phyloP scores from a whole-genome alignment of 2,329 filamentous ascomycete genomes.

The Trichophyton verrucosum region DNA sequence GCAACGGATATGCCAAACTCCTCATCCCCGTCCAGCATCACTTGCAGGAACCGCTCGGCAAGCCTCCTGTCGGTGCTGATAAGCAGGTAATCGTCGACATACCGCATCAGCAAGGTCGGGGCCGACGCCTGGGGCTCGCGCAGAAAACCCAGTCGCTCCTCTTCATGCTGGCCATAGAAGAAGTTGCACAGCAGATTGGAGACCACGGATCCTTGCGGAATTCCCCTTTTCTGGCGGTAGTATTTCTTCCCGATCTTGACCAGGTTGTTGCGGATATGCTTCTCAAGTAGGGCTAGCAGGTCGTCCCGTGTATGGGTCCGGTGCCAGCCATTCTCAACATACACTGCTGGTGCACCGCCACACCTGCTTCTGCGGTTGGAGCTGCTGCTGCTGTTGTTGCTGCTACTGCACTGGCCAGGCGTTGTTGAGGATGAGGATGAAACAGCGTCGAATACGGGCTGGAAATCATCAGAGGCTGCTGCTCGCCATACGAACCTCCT shows the following conservation, averaged over 20 bases:
- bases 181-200: constrained; percentile 85
- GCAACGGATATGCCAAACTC: constrained; percentile 73
- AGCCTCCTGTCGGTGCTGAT: constrained; percentile 59
- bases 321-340: constrained; percentile 56
- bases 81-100: constrained; percentile 88
- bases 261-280: constrained; percentile 75
- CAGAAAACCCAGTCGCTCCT: constrained; percentile 55
- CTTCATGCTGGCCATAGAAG: constrained; percentile 84
- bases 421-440: constrained; percentile 11
- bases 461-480: constrained; percentile 30
- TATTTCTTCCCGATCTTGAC: constrained; percentile 80
- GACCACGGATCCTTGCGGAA: constrained; percentile 83
- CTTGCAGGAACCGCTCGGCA: constrained; percentile 58
- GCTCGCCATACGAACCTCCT: constrained; percentile 45
- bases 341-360: constrained; percentile 46
- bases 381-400: too few species aligned
- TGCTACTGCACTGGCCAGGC: constrained; percentile 1
- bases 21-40: constrained; percentile 67
- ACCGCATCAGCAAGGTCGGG: constrained; percentile 53
- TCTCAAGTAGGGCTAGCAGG: constrained; percentile 56
- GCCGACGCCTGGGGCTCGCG: constrained; percentile 13
- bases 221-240: constrained; percentile 77
- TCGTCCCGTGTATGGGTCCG: constrained; percentile 45
- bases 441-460: constrained; percentile 37
- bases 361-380: not conserved